A percentile compares a stretch with the other conserved stretches of the same genome.
phyloP scores from a whole-genome alignment of 768 basidiomycete genomes.

The Suillus decipiens region DNA sequence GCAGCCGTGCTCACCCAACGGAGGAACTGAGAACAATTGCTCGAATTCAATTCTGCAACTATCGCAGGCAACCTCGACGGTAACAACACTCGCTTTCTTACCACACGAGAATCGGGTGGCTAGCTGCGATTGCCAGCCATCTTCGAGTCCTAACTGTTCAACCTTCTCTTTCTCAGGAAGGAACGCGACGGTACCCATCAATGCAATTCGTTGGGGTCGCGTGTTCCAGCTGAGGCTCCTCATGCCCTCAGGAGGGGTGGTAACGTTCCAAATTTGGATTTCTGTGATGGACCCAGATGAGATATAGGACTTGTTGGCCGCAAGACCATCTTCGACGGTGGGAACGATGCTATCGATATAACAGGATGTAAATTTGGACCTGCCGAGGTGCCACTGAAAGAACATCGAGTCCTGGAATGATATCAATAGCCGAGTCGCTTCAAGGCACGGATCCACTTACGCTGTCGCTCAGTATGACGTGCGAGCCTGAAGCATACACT shows the following conservation, averaged over 20 bases:
- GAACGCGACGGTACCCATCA: slow-evolving; percentile 20
- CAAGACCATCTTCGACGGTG: slow-evolving; percentile 10
- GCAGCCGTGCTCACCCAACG: slow-evolving; percentile 17
- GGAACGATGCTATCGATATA: slow-evolving; percentile 22
- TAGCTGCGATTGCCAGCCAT: slow-evolving; percentile 14
- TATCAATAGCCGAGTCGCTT: not conserved
- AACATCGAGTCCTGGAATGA: slow-evolving; percentile 26
- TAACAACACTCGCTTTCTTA: slow-evolving; percentile 11
- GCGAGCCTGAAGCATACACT: slow-evolving; percentile 7
- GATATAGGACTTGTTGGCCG: slow-evolving; percentile 18
- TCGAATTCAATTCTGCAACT: slow-evolving; percentile 20
- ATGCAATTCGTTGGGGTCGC: slow-evolving; percentile 17
- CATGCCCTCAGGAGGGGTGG: slow-evolving; percentile 9
- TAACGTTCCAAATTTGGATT: slow-evolving; percentile 25
- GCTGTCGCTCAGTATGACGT: slow-evolving; percentile 2
- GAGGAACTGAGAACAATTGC: slow-evolving; percentile 21
- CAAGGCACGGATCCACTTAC: not conserved
- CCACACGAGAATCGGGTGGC: slow-evolving; percentile 17
- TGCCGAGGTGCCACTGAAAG: slow-evolving; percentile 20
- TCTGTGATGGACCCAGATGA: slow-evolving; percentile 17
- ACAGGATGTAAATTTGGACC: slow-evolving; percentile 18
- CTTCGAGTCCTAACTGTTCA: slow-evolving; percentile 8
- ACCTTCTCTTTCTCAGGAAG: slow-evolving; percentile 9
- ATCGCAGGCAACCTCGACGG: slow-evolving; percentile 19
- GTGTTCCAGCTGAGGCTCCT: slow-evolving; percentile 20